Evolutionary conservation across 202 grass and related monocot genomes (phyloP), one percentile per base, ranked within the genome.

Genomic region (Elaeis oleifera): DNA sequence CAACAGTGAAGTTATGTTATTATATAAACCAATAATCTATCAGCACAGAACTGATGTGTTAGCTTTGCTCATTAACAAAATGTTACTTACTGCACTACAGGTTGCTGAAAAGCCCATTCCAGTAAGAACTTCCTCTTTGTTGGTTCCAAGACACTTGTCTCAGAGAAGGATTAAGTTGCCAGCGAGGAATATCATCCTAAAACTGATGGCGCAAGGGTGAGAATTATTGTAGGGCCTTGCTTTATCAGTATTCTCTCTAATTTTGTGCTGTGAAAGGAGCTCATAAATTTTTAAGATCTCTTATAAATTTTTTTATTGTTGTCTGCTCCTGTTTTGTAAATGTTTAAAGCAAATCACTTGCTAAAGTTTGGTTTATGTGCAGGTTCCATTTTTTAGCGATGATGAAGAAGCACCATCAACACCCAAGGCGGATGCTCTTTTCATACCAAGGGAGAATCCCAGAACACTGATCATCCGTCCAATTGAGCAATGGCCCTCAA

Each of bases 391-490:
- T 60, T 89, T 79, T 79, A 68, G 71, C 66, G 76, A 89, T 59
- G 80, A 72, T 18, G 84, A 89, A 61, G 88, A 89, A 79, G 54
- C 76, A 64, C 53, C 73, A 6, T 66, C 80, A 81, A 85, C 81
- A 63, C 88, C 88, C 69, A 97, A 97, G 71, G 81, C 87, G 5
- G 82, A 97, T 77, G 84, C 82, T 23, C 83, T 84, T 82, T 75
- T 91, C 71, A 77, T 91, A 52, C 92, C 87, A 58, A 91, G 92
- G 79, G 87, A 89, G 82, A 91, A 97, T 70, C 87, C 84, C 1
- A 85, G 92, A 58, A 79, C 62, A 61, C 56, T 76, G 62, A 72
- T 90, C 68, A 86, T 90, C 49, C 79, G 54, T 77, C 82, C 73
- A 69, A 77, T 82, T 31, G 79, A 90, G 68, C 76, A 90, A 63